A percentile compares a stretch with the other conserved stretches of the same genome.
These are phyloP conservation scores for Porcisia hertigi DNA, from an alignment of 208 protist genomes.

Conservation along the genomic window DNA sequence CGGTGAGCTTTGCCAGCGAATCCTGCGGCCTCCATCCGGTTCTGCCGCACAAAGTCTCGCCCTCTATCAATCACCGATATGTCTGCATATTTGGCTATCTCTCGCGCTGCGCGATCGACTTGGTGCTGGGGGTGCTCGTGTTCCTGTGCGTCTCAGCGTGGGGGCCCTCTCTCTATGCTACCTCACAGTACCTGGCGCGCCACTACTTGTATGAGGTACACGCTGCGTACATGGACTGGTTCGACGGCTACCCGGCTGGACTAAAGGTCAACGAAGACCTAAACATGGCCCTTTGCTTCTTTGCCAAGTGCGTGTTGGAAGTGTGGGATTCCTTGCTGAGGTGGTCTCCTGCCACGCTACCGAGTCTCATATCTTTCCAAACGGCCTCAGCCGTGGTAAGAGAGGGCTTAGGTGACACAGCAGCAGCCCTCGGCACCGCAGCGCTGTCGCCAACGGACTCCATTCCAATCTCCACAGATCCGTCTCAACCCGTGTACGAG, in stretches of 20 bases:
- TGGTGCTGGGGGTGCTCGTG: constrained; percentile 57
- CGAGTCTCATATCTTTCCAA: constrained; percentile 28
- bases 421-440: neutral
- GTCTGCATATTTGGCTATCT: constrained; percentile 71
- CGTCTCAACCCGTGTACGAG: constrained; percentile 41
- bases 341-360: constrained; percentile 28
- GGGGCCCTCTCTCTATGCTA: constrained; percentile 43
- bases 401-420: neutral
- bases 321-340: constrained; percentile 65
- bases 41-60: constrained; percentile 52
- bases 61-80: constrained; percentile 22
- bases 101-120: constrained; percentile 62
- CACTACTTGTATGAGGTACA: constrained; percentile 76
- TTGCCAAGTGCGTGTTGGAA: constrained; percentile 70
- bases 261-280: constrained; percentile 95
- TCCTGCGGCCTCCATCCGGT: constrained; percentile 82
- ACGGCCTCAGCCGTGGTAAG: neutral
- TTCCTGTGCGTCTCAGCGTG: constrained; percentile 49
- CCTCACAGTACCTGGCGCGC: constrained; percentile 43
- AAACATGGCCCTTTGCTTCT: constrained; percentile 83
- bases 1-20: constrained; percentile 45
- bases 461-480: constrained; percentile 13
- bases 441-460: neutral
- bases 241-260: constrained; percentile 92
- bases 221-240: constrained; percentile 91